Base-by-base conservation (phyloP, 108 stramenopile genomes). In the Bacterosira constricta region DNA sequence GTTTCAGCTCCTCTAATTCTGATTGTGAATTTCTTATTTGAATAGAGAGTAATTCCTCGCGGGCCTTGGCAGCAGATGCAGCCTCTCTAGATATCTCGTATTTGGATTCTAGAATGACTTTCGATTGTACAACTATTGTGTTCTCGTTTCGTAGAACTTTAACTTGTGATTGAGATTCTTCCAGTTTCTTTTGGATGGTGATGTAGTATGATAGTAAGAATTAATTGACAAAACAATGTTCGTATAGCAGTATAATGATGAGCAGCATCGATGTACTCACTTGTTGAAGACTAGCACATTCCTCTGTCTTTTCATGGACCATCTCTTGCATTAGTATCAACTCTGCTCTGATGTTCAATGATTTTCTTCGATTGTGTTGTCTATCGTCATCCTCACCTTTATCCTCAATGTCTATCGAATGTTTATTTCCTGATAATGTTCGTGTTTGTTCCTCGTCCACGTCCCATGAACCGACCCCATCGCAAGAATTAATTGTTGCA, bases 321-420 rank as follows among this genome's bases (percentile, higher is more conserved):
- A 56, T n/a, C 17, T 56, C 55, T 56, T 56, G 55, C 35, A 56
- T 20, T 7, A 56, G 29, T 3, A 32, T 56, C 55, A 56, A 34
- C 55, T 56, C 55, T 27, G 55, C 55, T 32, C 55, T 56, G 55
- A 56, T 56, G 21, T 56, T 56, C n/a, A 56, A 56, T 8, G 55
- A 56, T 18, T 56, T 56, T 38, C 55, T 56, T 34, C 55, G 55
- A 56, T 56, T 56, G 27, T 34, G 55, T 56, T 32, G 27, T 29
- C 36, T 37, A 15, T 21, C 18, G 34, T 56, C 55, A 15, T 56
- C n/a, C 17, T 37, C 34, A 5, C 29, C 29, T 35, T 17, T 2
- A 17, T 36, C 34, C 9, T 35, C 32, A 37, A 37, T 56, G 55
- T n/a, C 55, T 20, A 32, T 26, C 27, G 29, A 31, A 17, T 29